Conservation (phyloP, 2,329 filamentous ascomycete species). For the Colletotrichum sp. region DNA sequence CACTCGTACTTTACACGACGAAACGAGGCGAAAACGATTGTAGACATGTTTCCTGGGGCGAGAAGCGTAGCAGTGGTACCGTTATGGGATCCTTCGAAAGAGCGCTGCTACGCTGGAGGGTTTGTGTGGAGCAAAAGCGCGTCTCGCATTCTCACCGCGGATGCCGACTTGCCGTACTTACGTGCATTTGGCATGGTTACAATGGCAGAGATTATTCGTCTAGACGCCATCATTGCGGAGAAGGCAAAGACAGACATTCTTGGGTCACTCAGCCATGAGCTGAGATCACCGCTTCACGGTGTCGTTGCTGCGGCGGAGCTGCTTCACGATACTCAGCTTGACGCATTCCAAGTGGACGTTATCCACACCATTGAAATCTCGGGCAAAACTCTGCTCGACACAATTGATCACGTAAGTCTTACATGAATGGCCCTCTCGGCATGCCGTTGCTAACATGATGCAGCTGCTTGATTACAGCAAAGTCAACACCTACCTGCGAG, state of each 20-base stretch:
- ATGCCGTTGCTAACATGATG: not conserved
- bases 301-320: conserved; percentile 59
- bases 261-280: conserved; percentile 61
- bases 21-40: conserved; percentile 36
- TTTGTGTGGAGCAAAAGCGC: conserved; percentile 43
- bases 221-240: conserved; percentile 39
- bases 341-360: conserved; percentile 45
- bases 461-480: conserved; percentile 55
- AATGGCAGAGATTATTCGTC: conserved; percentile 59
- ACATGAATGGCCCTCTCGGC: not conserved
- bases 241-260: conserved; percentile 60
- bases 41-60: conserved; percentile 42
- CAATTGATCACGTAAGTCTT: conserved; percentile 47
- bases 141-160: conserved; percentile 27
- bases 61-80: conserved; percentile 40
- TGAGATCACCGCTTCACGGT: conserved; percentile 61
- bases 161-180: conserved; percentile 39
- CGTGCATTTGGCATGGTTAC: conserved; percentile 55
- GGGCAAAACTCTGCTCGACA: conserved; percentile 53
- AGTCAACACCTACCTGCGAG: conserved; percentile 42
- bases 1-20: conserved; percentile 20
- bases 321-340: conserved; percentile 49
- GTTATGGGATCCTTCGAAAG: conserved; percentile 38
- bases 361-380: conserved; percentile 53
- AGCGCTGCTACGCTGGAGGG: conserved; percentile 43